Conservation (phyloP, 2,329 filamentous ascomycete species). For the Xylaria sp. region DNA sequence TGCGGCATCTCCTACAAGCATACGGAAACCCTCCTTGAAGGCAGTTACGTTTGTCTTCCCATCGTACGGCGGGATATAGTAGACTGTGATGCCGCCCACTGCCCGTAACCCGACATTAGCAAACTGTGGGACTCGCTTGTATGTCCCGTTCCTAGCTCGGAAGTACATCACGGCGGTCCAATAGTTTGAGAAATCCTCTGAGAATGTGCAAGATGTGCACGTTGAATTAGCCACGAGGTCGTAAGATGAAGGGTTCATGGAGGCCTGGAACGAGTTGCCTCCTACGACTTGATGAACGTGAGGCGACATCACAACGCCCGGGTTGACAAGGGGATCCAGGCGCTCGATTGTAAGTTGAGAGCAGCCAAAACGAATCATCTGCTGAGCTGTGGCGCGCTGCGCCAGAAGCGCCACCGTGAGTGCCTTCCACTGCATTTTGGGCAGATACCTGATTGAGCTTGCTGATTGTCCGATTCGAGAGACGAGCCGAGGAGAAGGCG, state of each 20-base stretch:
- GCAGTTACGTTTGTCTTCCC: constrained; percentile 55
- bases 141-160: constrained; percentile 45
- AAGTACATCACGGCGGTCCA: constrained; percentile 48
- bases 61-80: constrained; percentile 49
- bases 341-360: constrained; percentile 49
- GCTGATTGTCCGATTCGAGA: background rate
- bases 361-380: constrained; percentile 51
- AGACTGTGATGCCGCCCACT: constrained; percentile 48
- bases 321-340: constrained; percentile 48
- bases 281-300: constrained; percentile 49
- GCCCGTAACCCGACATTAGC: constrained; percentile 46
- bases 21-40: constrained; percentile 59
- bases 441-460: background rate
- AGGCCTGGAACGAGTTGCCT: constrained; percentile 47
- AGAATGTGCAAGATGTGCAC: constrained; percentile 47
- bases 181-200: constrained; percentile 47
- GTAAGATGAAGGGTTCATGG: constrained; percentile 42
- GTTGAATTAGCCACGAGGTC: constrained; percentile 45
- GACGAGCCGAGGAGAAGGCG: constrained; percentile 5
- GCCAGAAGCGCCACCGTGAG: constrained; percentile 39
- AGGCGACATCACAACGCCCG: constrained; percentile 43
- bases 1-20: constrained; percentile 57
- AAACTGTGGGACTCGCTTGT: constrained; percentile 47
- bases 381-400: constrained; percentile 43
- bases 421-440: constrained; percentile 42